Evolutionary conservation across 768 basidiomycete species (phyloP).

Genomic region (Asterophora parasitica): DNA sequence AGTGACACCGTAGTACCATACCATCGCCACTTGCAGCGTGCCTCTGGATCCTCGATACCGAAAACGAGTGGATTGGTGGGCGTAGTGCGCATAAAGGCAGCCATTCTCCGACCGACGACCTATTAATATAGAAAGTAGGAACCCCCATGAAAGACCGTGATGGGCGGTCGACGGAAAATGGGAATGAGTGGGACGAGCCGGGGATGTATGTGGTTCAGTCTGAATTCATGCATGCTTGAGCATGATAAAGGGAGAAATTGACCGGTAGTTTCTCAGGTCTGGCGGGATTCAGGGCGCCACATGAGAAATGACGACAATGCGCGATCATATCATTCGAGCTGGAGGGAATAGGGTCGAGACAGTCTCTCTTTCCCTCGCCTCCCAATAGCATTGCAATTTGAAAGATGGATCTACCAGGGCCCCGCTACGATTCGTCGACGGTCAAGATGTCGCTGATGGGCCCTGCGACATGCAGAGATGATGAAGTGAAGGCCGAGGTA

Average conservation of each 20-base stretch:
- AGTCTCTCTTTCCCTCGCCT: no score
- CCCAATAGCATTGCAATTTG: no score
- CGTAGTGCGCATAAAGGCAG: not conserved
- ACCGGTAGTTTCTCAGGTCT: not conserved
- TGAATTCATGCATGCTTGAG: no score
- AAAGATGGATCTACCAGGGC: no score
- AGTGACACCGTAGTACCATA: no score
- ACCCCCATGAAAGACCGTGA: constrained; percentile 2
- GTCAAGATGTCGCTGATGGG: not conserved
- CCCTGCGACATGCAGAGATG: constrained; percentile 2
- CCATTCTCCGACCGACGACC: no score
- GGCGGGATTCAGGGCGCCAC: not conserved
- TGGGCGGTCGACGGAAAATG: not conserved
- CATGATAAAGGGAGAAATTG: not conserved
- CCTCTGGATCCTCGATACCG: no score
- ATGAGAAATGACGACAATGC: not conserved
- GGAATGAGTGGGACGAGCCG: not conserved
- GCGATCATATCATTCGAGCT: not conserved
- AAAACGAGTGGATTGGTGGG: not conserved
- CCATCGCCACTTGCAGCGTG: no score
- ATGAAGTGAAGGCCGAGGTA: constrained; percentile 13
- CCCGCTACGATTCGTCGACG: not conserved
- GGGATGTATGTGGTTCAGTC: not conserved
- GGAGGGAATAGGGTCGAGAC: no score
- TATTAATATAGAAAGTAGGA: no score